Conservation (phyloP, 495 filamentous ascomycete genomes). For the Xylaria cubensis region DNA sequence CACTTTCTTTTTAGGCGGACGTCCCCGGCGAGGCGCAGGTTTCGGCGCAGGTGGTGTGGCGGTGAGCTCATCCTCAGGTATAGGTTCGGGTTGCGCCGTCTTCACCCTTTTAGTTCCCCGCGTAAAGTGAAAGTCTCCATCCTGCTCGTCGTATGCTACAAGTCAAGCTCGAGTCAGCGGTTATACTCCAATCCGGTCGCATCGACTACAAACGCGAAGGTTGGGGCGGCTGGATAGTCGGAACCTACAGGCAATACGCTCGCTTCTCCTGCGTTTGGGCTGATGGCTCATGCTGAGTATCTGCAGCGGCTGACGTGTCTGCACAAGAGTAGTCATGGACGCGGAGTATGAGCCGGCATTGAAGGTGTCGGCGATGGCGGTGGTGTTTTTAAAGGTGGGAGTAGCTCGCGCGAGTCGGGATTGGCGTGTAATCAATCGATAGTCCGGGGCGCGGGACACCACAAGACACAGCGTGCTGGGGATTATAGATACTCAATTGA, state of each 20-base stretch:
- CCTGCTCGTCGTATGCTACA: conserved; percentile 66
- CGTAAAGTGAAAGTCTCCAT: conserved; percentile 69
- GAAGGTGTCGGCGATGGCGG: conserved; percentile 28
- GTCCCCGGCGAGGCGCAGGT: conserved; percentile 49
- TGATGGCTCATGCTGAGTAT: conserved; percentile 66
- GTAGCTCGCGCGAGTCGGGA: conserved; percentile 32
- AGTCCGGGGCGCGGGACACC: conserved; percentile 20
- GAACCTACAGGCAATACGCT: conserved; percentile 62
- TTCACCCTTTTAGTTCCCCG: conserved; percentile 61
- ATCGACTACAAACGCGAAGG: conserved; percentile 16
- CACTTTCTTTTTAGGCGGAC: conserved; percentile 47
- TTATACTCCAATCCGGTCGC: background rate
- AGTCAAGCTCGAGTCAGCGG: conserved; percentile 31
- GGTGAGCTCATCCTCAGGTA: conserved; percentile 45
- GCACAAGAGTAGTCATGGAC: conserved; percentile 69
- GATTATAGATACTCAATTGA: conserved; percentile 25
- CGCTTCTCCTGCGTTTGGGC: conserved; percentile 61
- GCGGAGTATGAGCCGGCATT: conserved; percentile 33
- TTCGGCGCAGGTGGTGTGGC: conserved; percentile 49
- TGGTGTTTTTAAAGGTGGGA: conserved; percentile 8
- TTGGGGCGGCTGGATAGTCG: background rate
- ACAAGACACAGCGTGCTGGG: conserved; percentile 7
- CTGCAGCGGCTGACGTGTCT: conserved; percentile 63
- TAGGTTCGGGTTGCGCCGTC: conserved; percentile 46
- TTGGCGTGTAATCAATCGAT: conserved; percentile 12